These are phyloP conservation scores for Gossypium armourianum DNA, from an alignment of 441 rosid genomes.

Conservation along the genomic window DNA sequence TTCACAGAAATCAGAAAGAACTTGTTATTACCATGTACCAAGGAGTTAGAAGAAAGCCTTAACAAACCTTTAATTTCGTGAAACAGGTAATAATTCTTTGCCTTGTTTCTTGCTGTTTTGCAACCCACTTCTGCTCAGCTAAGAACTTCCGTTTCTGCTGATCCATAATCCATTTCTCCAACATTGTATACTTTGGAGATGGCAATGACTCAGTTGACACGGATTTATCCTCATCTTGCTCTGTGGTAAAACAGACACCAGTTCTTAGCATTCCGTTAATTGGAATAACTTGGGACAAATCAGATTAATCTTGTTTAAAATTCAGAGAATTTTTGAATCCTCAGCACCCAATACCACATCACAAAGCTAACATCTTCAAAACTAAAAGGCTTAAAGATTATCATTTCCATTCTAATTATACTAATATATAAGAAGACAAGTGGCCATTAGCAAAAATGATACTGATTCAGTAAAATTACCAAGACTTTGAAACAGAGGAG, in stretches of 20 bases:
- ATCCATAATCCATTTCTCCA: conserved; percentile 74
- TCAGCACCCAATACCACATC: conserved; percentile 6
- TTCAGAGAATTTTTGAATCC: conserved; percentile 21
- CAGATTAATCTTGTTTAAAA: conserved; percentile 21
- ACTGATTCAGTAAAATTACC: conserved; percentile 14
- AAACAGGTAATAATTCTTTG: conserved; percentile 47
- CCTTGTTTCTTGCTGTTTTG: conserved; percentile 55
- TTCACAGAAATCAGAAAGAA: conserved; percentile 11
- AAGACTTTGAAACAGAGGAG: conserved; percentile 30
- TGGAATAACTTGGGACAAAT: conserved; percentile 13
- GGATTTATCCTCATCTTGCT: conserved; percentile 44
- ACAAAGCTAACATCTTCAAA: background rate
- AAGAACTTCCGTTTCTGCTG: conserved; percentile 47
- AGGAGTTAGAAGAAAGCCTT: conserved; percentile 4
- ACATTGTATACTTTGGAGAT: conserved; percentile 63
- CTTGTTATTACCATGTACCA: conserved; percentile 2
- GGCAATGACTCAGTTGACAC: conserved; percentile 33
- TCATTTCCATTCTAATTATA: background rate
- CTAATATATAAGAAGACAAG: conserved; percentile 9
- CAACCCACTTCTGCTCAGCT: conserved; percentile 46
- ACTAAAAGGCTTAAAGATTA: background rate
- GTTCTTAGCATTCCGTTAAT: conserved; percentile 21
- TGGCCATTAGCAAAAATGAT: background rate
- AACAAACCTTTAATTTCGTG: conserved; percentile 62
- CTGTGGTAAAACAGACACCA: conserved; percentile 29